Percentiles rank a stretch among this genome's conserved stretches.
These are phyloP conservation scores for Xylaria intraflava DNA, from an alignment of 495 filamentous ascomycete species.

Conservation along the genomic window DNA sequence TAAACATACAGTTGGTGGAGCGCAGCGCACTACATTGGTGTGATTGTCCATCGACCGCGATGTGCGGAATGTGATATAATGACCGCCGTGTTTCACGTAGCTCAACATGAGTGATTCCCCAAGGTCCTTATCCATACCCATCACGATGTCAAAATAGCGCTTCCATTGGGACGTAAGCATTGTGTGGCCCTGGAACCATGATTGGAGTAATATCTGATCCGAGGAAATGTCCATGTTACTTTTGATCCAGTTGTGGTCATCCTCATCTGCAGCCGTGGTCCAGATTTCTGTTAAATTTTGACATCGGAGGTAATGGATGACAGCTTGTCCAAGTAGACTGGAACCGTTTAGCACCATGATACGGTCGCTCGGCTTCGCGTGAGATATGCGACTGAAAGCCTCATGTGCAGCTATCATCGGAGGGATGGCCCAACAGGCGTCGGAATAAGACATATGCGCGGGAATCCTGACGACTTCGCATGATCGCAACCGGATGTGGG, in stretches of 20 bases:
- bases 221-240: slow-evolving; percentile 19
- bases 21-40: too few relatives aligned
- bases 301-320: slow-evolving; percentile 39
- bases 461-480: slow-evolving; percentile 21
- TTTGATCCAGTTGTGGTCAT: slow-evolving; percentile 34
- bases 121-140: too few relatives aligned
- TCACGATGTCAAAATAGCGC: not conserved
- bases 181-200: not conserved
- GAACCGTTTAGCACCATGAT: too few relatives aligned
- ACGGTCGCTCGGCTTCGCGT: too few relatives aligned
- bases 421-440: slow-evolving; percentile 36
- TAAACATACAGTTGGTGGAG: too few relatives aligned
- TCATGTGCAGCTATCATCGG: slow-evolving; percentile 43
- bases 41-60: not conserved
- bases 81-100: not conserved
- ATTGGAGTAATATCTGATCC: slow-evolving; percentile 30
- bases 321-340: too few relatives aligned
- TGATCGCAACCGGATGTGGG: slow-evolving; percentile 9
- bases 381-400: too few relatives aligned
- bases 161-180: not conserved
- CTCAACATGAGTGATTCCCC: not conserved
- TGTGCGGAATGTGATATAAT: not conserved
- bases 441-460: slow-evolving; percentile 30
- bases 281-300: slow-evolving; percentile 17
- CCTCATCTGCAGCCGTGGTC: slow-evolving; percentile 2